These are phyloP conservation scores for Biscogniauxia sp. DNA, from an alignment of 2,329 filamentous ascomycete genomes.

Conservation along the genomic window DNA sequence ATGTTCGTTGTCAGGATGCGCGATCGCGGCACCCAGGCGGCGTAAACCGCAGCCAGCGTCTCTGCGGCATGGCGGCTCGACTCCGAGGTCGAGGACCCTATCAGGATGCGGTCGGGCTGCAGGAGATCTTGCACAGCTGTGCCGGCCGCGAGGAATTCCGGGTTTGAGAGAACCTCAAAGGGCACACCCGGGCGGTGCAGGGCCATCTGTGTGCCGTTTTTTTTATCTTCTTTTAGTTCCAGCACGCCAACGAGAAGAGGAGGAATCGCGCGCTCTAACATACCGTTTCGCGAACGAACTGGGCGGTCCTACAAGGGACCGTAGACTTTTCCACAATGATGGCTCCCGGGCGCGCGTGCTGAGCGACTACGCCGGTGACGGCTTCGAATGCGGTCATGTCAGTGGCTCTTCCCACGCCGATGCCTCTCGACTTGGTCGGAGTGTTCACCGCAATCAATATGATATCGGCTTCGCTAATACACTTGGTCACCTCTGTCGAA, in stretches of 20 bases:
- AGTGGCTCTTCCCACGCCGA: constrained; percentile 68
- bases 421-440: constrained; percentile 69
- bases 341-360: constrained; percentile 62
- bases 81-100: constrained; percentile 64
- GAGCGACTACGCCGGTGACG: constrained; percentile 65
- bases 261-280: not conserved
- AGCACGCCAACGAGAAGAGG: not conserved
- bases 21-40: constrained; percentile 64
- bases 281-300: constrained; percentile 8
- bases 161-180: constrained; percentile 78
- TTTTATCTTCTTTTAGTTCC: not conserved
- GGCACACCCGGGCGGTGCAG: constrained; percentile 60
- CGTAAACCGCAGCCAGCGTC: constrained; percentile 64
- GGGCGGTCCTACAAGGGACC: constrained; percentile 70
- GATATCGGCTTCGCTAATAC: constrained; percentile 67
- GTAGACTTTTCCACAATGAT: constrained; percentile 83
- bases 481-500: constrained; percentile 61
- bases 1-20: constrained; percentile 71
- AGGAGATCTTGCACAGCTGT: constrained; percentile 72
- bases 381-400: constrained; percentile 72
- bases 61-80: constrained; percentile 61
- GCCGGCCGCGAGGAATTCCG: constrained; percentile 77
- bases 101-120: constrained; percentile 69
- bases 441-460: constrained; percentile 78
- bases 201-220: constrained; percentile 41